These are phyloP conservation scores for Vigna trinervia DNA, from an alignment of 306 rosid genomes.

Conservation along the genomic window DNA sequence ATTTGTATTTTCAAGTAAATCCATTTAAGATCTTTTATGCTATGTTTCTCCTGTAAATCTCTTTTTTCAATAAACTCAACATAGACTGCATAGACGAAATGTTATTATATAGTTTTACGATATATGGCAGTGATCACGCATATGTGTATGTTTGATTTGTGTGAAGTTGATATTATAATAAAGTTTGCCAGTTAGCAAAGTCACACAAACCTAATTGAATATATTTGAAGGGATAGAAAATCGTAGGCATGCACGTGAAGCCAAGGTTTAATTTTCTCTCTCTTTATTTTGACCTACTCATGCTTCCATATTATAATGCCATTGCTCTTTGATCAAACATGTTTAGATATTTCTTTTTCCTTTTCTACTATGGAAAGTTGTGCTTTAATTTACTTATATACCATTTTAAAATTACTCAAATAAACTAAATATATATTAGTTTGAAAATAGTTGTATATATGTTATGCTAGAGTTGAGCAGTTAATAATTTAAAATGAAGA, in stretches of 20 bases:
- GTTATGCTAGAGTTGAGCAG: no score
- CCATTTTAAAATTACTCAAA: no score
- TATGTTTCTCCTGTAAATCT: no score
- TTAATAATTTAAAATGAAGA: no score
- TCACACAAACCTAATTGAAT: conserved; percentile 17
- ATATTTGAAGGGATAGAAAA: conserved; percentile 23
- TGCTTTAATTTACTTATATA: no score
- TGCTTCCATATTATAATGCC: background rate
- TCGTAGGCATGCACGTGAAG: conserved; percentile 41
- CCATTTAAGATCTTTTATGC: no score
- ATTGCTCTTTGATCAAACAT: background rate
- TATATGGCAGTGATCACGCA: conserved; percentile 26
- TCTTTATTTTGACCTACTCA: conserved; percentile 12
- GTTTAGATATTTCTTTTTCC: no score
- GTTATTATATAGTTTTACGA: conserved; percentile 1
- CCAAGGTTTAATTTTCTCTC: background rate
- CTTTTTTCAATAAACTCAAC: no score
- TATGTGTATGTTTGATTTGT: background rate
- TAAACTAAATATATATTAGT: no score
- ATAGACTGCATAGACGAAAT: background rate
- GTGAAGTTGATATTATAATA: conserved; percentile 33
- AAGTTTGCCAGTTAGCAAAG: conserved; percentile 16
- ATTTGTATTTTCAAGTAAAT: no score
- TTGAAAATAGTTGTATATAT: no score
- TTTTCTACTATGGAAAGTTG: background rate